These are phyloP conservation scores for Citropsis articulata DNA, from an alignment of 345 rosid species.

Conservation along the genomic window DNA sequence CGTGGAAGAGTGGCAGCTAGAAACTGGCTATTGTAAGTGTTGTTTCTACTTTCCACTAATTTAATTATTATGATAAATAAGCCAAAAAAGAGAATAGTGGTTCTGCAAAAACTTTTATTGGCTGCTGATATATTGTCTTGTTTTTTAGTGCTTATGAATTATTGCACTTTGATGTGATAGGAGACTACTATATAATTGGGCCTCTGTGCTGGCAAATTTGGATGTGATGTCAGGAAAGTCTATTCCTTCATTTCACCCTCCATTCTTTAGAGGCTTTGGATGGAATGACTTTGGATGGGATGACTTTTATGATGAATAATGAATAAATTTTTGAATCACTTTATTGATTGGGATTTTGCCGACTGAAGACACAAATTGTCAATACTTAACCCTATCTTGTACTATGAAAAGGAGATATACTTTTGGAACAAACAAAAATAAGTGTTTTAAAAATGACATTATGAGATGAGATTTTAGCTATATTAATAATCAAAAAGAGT, in stretches of 20 bases:
- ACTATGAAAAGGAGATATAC: too few relatives aligned
- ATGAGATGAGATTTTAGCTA: too few relatives aligned
- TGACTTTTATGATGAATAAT: not conserved
- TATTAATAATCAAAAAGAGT: too few relatives aligned
- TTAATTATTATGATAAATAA: not conserved
- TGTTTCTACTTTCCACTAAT: not conserved
- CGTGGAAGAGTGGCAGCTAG: not conserved
- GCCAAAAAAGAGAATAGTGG: not conserved
- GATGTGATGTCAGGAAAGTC: not conserved
- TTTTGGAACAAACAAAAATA: not conserved
- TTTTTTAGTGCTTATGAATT: conserved; percentile 1
- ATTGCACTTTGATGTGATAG: not conserved
- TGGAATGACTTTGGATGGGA: not conserved
- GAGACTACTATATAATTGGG: conserved; percentile 11
- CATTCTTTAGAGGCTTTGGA: not conserved
- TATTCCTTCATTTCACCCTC: too few relatives aligned
- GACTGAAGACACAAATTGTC: not conserved
- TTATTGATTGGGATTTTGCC: not conserved
- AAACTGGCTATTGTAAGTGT: not conserved
- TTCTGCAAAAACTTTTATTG: not conserved
- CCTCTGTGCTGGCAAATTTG: conserved; percentile 8
- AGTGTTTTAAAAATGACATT: too few relatives aligned
- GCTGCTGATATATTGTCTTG: not conserved
- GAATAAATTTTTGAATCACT: too few relatives aligned
- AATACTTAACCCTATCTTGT: not conserved